A percentile compares a stretch with the other conserved stretches of the same genome.
Evolutionary conservation across 1,284 basidiomycete genomes (phyloP).

Genomic region (Tilletia setariae): DNA sequence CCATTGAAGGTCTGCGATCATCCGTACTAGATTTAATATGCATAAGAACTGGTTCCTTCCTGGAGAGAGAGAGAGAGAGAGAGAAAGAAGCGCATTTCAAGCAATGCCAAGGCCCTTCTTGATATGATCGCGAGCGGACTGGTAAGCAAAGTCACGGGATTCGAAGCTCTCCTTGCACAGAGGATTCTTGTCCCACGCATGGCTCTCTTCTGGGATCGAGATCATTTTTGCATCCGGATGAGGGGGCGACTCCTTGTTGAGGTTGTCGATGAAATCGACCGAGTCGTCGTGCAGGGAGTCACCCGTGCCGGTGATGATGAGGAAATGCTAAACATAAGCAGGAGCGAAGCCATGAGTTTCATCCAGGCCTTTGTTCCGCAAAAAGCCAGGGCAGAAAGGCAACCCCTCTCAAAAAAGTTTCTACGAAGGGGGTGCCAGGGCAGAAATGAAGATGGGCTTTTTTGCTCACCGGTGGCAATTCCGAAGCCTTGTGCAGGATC

Average conservation of each 20-base stretch:
- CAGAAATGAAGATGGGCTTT: neutral
- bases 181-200: neutral
- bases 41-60: too few relatives aligned
- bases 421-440: neutral
- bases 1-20: too few relatives aligned
- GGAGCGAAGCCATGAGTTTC: neutral
- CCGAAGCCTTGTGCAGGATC: neutral
- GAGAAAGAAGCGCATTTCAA: too few relatives aligned
- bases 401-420: too few relatives aligned
- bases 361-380: too few relatives aligned
- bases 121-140: too few relatives aligned
- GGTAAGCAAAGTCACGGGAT: neutral
- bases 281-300: constrained; percentile 3
- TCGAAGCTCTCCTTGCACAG: neutral
- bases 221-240: constrained; percentile 3
- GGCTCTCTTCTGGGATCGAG: neutral
- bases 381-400: too few relatives aligned
- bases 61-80: too few relatives aligned
- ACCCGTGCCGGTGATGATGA: neutral
- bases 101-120: too few relatives aligned
- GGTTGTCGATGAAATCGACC: neutral
- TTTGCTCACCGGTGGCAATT: neutral
- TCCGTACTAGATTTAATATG: too few relatives aligned
- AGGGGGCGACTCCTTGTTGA: neutral
- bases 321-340: neutral